Percentiles rank a stretch among this genome's conserved stretches.
Conservation (phyloP, 2,329 filamentous ascomycete genomes). For the Pseudocercospora crystallina region DNA sequence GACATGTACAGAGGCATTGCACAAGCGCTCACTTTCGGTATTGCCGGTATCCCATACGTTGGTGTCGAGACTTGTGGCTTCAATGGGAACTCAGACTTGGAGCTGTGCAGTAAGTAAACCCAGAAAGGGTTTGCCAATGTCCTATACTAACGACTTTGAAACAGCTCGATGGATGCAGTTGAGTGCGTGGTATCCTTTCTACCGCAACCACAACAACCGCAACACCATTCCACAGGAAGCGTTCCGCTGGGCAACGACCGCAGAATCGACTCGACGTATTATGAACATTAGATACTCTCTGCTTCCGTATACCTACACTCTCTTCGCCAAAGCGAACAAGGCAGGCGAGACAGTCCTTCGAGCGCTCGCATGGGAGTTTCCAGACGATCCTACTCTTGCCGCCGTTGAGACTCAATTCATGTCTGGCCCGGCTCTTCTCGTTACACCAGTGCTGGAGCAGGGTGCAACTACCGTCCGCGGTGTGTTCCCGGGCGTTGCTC, state of each 20-base stretch:
- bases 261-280: slow-evolving; percentile 60
- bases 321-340: slow-evolving; percentile 64
- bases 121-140: too few relatives aligned
- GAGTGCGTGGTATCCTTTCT: slow-evolving; percentile 73
- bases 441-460: slow-evolving; percentile 65
- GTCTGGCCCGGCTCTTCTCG: slow-evolving; percentile 62
- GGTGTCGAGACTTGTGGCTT: slow-evolving; percentile 35
- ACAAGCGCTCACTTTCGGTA: slow-evolving; percentile 28
- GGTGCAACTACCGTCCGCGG: slow-evolving; percentile 61
- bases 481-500: slow-evolving; percentile 64
- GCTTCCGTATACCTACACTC: slow-evolving; percentile 71
- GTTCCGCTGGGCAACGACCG: slow-evolving; percentile 64
- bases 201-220: slow-evolving; percentile 69
- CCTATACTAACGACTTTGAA: too few relatives aligned
- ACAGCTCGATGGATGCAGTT: slow-evolving; percentile 31
- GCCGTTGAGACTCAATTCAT: slow-evolving; percentile 68
- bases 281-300: slow-evolving; percentile 69
- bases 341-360: slow-evolving; percentile 68
- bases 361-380: slow-evolving; percentile 71
- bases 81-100: slow-evolving; percentile 27
- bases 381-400: slow-evolving; percentile 64
- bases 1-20: slow-evolving; percentile 33
- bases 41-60: slow-evolving; percentile 32
- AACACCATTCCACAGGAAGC: slow-evolving; percentile 64
- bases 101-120: slow-evolving; percentile 24